These are phyloP conservation scores for Geotrichum citri-aurantii DNA, from an alignment of 1,139 yeast genomes.

Conservation along the genomic window DNA sequence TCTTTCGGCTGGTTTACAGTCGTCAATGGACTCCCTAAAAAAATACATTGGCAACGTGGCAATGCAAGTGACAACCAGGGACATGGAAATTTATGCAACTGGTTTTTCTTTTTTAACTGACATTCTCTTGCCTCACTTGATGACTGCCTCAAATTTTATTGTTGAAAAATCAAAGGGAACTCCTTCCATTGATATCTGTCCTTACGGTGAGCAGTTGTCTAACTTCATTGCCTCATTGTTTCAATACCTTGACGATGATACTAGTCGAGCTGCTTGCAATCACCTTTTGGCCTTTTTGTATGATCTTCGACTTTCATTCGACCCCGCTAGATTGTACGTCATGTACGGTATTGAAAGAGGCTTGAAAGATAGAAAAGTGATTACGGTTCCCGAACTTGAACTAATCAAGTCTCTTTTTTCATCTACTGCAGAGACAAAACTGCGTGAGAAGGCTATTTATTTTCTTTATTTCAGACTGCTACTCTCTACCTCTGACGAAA, in stretches of 20 bases:
- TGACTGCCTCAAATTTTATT: constrained; percentile 58
- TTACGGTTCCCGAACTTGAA: constrained; percentile 33
- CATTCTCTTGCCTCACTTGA: constrained; percentile 54
- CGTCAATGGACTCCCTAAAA: constrained; percentile 76
- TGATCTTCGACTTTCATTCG: constrained; percentile 51
- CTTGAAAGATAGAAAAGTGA: constrained; percentile 35
- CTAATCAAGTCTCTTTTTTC: constrained; percentile 46
- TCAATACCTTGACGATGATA: constrained; percentile 34
- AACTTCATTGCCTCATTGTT: constrained; percentile 47
- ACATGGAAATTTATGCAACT: constrained; percentile 43
- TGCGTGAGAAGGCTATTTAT: constrained; percentile 42
- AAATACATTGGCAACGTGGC: constrained; percentile 56
- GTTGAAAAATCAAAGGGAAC: constrained; percentile 25
- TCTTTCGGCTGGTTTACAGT: constrained; percentile 68
- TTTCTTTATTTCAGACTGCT: constrained; percentile 13
- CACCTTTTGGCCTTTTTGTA: constrained; percentile 45
- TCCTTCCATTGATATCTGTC: constrained; percentile 41
- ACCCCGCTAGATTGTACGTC: constrained; percentile 64
- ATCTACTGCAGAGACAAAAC: constrained; percentile 53
- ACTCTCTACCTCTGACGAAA: not conserved
- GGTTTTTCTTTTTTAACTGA: constrained; percentile 41
- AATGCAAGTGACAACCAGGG: constrained; percentile 46
- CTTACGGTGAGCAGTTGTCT: constrained; percentile 51
- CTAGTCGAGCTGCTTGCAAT: constrained; percentile 30
- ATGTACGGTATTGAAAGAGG: constrained; percentile 55